phyloP scores from a whole-genome alignment of 306 rosid species.

The Fragaria vesca region DNA sequence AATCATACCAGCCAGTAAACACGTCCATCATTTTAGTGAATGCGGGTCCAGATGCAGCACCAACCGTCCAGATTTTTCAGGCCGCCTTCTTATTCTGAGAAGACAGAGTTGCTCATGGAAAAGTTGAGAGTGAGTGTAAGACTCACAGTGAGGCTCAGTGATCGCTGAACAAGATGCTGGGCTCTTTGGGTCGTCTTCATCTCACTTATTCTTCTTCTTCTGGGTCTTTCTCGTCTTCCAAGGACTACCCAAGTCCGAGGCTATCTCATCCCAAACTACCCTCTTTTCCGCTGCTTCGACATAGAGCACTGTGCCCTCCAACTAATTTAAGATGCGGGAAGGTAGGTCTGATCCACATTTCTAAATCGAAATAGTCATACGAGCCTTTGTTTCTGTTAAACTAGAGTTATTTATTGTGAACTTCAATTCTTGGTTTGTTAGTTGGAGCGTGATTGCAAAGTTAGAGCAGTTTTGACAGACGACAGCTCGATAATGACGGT shows the following conservation, averaged over 20 bases:
- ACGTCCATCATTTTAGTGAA: constrained; percentile 5
- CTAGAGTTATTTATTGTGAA: neutral
- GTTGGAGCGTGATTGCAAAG: constrained; percentile 43
- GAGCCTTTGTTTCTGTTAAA: neutral
- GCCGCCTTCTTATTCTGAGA: neutral
- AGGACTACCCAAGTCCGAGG: neutral
- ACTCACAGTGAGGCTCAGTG: neutral
- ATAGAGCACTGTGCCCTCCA: constrained; percentile 29
- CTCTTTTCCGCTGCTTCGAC: constrained; percentile 13
- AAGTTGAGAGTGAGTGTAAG: neutral
- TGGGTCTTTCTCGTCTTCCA: constrained; percentile 19
- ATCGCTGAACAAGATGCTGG: constrained; percentile 31
- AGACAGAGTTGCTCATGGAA: neutral
- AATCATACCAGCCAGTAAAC: neutral
- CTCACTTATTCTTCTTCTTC: constrained; percentile 23
- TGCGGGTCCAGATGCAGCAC: constrained; percentile 17
- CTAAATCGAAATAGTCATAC: neutral
- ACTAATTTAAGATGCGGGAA: constrained; percentile 29
- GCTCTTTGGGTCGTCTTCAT: constrained; percentile 27
- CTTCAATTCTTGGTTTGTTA: constrained; percentile 36
- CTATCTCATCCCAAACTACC: constrained; percentile 12
- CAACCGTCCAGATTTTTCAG: constrained; percentile 24
- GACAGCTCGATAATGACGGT: constrained; percentile 42
- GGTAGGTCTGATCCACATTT: constrained; percentile 42
- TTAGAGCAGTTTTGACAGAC: constrained; percentile 56